Evolutionary conservation across 768 basidiomycete genomes (phyloP), one percentile per base, ranked within the genome.

Genomic region (Hortiboletus flavorubellus): DNA sequence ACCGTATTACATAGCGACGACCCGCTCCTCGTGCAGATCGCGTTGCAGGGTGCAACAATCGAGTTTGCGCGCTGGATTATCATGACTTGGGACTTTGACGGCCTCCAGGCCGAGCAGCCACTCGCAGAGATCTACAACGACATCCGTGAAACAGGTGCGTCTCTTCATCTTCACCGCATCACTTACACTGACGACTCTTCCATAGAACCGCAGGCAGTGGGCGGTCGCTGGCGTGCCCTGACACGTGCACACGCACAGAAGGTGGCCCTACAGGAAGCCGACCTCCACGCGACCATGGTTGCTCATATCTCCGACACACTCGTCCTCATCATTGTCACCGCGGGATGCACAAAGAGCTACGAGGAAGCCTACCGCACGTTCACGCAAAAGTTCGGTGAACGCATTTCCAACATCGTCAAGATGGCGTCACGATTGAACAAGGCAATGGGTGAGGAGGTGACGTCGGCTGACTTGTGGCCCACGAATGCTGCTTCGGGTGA

Each of bases 371-470:
- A 71, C 45, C 69, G 69, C 53, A 41, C 34, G 0, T 71, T 71
- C 55, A 63, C 69, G 4, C 69, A 69, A 61, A 67, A 65, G 56
- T 73, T 74, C 18, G 72, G 70, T 5, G 72, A 72, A 46, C 72
- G 69, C 8, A 44, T 72, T 6, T 68, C 69, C 46, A 73, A 72
- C 46, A 58, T 72, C 2, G 72, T 73, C 35, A 70, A 64, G 49
- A 62, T 69, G 67, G 67, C 72, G 0, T 45, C 61, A 1, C 61
- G 68, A 37, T 40, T 72, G 34, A 71, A 72, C 59, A 81, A 78
- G 64, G 79, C 78, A 11, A 76, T 85, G 46, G 83, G 83, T 1
- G 81, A 84, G 65, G 80, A 79, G 48, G 73, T 86, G 44, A 80
- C 80, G 2, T 79, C 77, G 2, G 80, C 78, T 49, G 84, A 85